Evolutionary conservation across 2,329 filamentous ascomycete species (phyloP), one percentile per base, ranked within the genome.

Genomic region (Thelonectria rubi): DNA sequence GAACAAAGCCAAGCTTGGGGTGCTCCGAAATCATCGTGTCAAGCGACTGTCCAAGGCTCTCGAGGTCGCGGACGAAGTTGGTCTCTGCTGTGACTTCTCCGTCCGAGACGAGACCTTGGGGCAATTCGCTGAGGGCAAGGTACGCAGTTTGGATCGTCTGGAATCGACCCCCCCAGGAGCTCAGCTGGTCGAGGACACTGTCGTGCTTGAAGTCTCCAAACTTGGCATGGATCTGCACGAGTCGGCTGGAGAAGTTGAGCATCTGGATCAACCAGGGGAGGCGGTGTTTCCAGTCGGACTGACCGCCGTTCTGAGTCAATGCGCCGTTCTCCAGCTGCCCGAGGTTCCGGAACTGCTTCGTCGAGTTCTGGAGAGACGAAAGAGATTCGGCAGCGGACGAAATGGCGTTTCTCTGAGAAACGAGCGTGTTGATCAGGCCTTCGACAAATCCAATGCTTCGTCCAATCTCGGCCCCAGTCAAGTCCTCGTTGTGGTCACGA

Each of bases 391-490:
- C 66, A 12, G 77, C 71, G 17, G 76, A 66, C 43, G 80, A 77
- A 34, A 90, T 77, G 6, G 78, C 76, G 48, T 75, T 76, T 60
- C 90, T 83, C 74, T 94, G 91, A 3, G 80, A 77, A 12, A 92
- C 72, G 1, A 86, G 75, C n/a, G 88, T 78, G 61, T 89, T 84
- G 30, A 98, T 80, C 61, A 97, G 83, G 24, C 94, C 93, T 74
- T 99, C 95, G n/a, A 97, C 80, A 66, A 92, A 92, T 0, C 93
- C 93, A 50, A 91, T 85, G 73, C 93, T 94, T 72, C 94, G 86
- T 43, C 86, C 84, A 8, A 95, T 85, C 69, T 97, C 93, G 9
- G 92, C 89, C 43, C 88, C 84, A 46, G 91, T 97, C 40, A 99
- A 79, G 66, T 99, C 96, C 39, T 92, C 89, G 0, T 91, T 93